Evolutionary conservation across 768 basidiomycete genomes (phyloP).

Genomic region (Scleroderma citrinum): DNA sequence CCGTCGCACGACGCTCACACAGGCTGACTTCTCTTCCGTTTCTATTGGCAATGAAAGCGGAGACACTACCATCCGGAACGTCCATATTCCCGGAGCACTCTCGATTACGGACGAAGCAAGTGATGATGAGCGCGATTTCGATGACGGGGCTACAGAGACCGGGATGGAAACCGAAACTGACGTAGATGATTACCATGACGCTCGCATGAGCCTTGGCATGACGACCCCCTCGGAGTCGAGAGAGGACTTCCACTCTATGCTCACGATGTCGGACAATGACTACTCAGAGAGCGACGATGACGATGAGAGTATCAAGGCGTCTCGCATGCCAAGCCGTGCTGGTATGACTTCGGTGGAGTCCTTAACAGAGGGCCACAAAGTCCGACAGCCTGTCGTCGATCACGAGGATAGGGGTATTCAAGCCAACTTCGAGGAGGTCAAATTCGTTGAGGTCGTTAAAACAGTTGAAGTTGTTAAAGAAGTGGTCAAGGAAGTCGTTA

Average conservation of each 20-base stretch:
- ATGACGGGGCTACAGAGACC: conserved; percentile 49
- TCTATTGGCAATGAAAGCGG: conserved; percentile 35
- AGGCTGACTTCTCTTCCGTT: conserved; percentile 35
- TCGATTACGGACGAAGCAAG: conserved; percentile 18
- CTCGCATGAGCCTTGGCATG: conserved; percentile 55
- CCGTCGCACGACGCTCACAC: conserved; percentile 44
- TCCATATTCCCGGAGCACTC: conserved; percentile 16
- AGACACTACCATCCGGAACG: conserved; percentile 27
- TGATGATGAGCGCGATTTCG: conserved; percentile 36
- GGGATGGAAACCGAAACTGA: conserved; percentile 67
- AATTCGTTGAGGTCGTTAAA: conserved; percentile 23
- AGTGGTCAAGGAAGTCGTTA: conserved; percentile 22
- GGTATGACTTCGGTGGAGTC: conserved; percentile 22
- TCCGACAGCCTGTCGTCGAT: conserved; percentile 24
- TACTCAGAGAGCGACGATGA: conserved; percentile 46
- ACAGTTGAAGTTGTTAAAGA: conserved; percentile 24
- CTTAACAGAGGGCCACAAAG: conserved; percentile 10
- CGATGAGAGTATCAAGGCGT: conserved; percentile 71
- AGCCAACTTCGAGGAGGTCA: conserved; percentile 26
- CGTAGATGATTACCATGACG: conserved; percentile 69
- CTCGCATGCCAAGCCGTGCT: conserved; percentile 35
- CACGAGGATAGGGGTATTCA: conserved; percentile 48
- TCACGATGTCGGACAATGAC: conserved; percentile 65
- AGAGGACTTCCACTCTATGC: conserved; percentile 73
- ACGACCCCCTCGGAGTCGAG: conserved; percentile 62